Percentiles rank a stretch among this genome's conserved stretches.
These are phyloP conservation scores for Pseudocercospora macadamiae DNA, from an alignment of 2,329 filamentous ascomycete species.

Conservation along the genomic window DNA sequence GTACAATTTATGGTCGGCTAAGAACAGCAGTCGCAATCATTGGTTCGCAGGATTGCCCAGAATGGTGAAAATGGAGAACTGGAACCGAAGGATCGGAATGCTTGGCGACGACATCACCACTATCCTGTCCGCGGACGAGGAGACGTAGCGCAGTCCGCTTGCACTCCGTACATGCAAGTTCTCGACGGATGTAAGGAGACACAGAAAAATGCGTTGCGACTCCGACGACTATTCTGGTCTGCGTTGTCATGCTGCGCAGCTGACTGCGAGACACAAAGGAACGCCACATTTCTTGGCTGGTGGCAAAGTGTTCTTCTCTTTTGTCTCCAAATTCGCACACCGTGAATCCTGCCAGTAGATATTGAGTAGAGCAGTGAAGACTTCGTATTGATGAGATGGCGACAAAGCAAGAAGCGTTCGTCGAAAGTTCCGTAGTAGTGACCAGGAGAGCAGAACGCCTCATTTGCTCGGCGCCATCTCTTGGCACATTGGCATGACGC, in stretches of 20 bases:
- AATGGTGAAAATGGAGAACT: constrained; percentile 3
- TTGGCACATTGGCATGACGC: constrained; percentile 12
- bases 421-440: background rate
- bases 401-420: background rate
- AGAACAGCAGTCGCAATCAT: background rate
- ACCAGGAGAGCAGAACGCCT: background rate
- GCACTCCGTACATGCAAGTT: background rate
- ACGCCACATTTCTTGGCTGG: constrained; percentile 1
- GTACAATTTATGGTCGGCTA: no score
- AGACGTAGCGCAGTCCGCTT: background rate
- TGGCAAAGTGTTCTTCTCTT: background rate
- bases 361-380: background rate
- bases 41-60: constrained; percentile 1
- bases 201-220: background rate
- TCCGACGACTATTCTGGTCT: background rate
- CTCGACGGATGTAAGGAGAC: background rate
- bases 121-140: background rate
- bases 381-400: background rate
- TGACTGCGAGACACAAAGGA: constrained; percentile 5
- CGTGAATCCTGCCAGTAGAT: no score
- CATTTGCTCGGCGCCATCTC: constrained; percentile 1
- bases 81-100: background rate
- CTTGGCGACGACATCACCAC: background rate
- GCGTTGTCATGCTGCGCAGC: background rate
- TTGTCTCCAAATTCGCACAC: background rate